Conservation (phyloP, 2,329 filamentous ascomycete species). For the Fusarium graminum region DNA sequence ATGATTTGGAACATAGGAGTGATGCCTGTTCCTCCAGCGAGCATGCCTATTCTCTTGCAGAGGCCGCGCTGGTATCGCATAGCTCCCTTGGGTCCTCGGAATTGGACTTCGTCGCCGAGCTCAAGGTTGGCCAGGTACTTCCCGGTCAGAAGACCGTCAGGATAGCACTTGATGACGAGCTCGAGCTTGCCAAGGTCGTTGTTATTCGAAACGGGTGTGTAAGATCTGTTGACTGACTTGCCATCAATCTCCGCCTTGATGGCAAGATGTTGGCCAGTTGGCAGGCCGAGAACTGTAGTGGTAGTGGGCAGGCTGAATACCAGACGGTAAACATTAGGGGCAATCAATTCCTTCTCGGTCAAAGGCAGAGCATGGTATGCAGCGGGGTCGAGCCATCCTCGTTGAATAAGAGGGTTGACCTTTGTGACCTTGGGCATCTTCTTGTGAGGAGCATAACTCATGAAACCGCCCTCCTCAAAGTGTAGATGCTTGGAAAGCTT, state of each 20-base stretch:
- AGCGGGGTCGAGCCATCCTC: constrained; percentile 64
- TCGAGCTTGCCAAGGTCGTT: constrained; percentile 62
- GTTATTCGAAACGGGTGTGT: constrained; percentile 67
- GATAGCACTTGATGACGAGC: constrained; percentile 66
- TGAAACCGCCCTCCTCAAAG: constrained; percentile 42
- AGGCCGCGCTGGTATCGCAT: constrained; percentile 64
- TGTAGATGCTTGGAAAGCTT: constrained; percentile 52
- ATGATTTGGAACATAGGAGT: constrained; percentile 66
- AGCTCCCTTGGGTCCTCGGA: constrained; percentile 69
- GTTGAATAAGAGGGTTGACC: constrained; percentile 40
- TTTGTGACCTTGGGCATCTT: constrained; percentile 56
- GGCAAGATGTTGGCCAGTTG: constrained; percentile 69
- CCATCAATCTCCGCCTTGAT: constrained; percentile 63
- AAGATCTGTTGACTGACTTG: constrained; percentile 63
- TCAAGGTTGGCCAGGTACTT: constrained; percentile 62
- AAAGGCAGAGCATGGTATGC: constrained; percentile 63
- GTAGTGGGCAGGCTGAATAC: constrained; percentile 62
- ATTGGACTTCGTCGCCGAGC: constrained; percentile 63
- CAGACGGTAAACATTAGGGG: constrained; percentile 61
- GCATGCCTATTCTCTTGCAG: constrained; percentile 64
- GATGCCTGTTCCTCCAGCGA: constrained; percentile 61
- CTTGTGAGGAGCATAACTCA: constrained; percentile 50
- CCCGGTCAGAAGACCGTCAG: constrained; percentile 63
- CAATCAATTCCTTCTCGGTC: constrained; percentile 54
- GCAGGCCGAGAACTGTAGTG: constrained; percentile 63